Conservation (phyloP, 1,284 basidiomycete species). For the Thecaphora thlaspeos region DNA sequence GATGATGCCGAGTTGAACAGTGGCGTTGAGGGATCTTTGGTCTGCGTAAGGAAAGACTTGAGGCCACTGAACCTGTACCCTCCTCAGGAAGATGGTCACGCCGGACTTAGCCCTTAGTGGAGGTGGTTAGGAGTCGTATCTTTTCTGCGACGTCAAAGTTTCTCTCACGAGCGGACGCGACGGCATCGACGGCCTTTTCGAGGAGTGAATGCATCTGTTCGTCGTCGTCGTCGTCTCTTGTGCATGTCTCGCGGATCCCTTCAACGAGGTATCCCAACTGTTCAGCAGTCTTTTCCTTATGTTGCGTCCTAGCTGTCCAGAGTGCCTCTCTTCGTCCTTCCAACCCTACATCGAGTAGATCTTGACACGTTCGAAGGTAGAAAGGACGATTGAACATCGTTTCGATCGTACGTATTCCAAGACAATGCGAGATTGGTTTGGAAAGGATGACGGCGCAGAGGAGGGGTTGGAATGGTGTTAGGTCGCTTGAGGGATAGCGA, state of each 20-base stretch:
- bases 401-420: constrained; percentile 29
- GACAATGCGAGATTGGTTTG: constrained; percentile 39
- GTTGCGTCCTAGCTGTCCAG: constrained; percentile 40
- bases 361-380: constrained; percentile 19
- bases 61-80: constrained; percentile 32
- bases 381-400: constrained; percentile 38
- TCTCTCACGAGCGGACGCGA: constrained; percentile 4
- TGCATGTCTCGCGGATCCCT: constrained; percentile 14
- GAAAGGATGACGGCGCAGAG: constrained; percentile 30
- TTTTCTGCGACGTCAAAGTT: constrained; percentile 20
- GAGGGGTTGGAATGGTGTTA: constrained; percentile 33
- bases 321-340: constrained; percentile 31
- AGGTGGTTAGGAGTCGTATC: constrained; percentile 12
- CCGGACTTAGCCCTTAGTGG: constrained; percentile 35
- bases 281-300: constrained; percentile 41
- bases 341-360: constrained; percentile 25
- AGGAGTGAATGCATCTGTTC: constrained; percentile 16
- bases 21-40: constrained; percentile 14
- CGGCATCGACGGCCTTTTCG: constrained; percentile 14
- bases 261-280: constrained; percentile 35
- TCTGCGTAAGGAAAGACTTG: constrained; percentile 39
- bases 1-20: constrained; percentile 24
- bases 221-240: not conserved
- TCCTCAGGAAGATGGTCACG: constrained; percentile 33
- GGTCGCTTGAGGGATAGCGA: constrained; percentile 26